Evolutionary conservation across 306 rosid genomes (phyloP).

Genomic region (Trifolium dubium): DNA sequence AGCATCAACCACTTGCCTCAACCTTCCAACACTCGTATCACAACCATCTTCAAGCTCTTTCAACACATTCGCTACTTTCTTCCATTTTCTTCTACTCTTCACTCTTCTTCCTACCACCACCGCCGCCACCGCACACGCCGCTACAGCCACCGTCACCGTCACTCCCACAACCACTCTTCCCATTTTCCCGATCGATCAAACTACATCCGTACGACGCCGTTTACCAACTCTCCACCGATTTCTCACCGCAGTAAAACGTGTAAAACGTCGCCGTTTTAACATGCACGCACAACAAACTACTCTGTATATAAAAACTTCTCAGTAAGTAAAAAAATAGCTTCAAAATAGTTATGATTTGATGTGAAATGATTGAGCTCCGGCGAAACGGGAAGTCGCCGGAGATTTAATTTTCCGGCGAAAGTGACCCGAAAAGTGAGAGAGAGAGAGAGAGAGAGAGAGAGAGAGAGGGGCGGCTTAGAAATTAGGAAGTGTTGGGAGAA

Average conservation of each 20-base stretch:
- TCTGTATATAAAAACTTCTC: too few species aligned
- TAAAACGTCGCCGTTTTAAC: constrained; percentile 69
- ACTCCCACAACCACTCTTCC: constrained; percentile 70
- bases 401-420: constrained; percentile 42
- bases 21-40: constrained; percentile 66
- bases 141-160: constrained; percentile 73
- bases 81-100: constrained; percentile 78
- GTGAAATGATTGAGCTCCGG: not conserved
- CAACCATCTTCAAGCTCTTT: constrained; percentile 76
- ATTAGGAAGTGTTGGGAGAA: constrained; percentile 46
- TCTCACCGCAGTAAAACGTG: constrained; percentile 16
- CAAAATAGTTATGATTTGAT: not conserved
- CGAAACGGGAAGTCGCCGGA: constrained; percentile 8
- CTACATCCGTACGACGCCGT: constrained; percentile 58
- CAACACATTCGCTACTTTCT: constrained; percentile 65
- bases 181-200: constrained; percentile 63
- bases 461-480: constrained; percentile 48
- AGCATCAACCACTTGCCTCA: constrained; percentile 89
- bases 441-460: constrained; percentile 30
- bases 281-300: constrained; percentile 48
- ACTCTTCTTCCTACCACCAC: constrained; percentile 74
- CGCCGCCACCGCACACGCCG: constrained; percentile 80
- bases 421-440: constrained; percentile 48
- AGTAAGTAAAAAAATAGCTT: not conserved
- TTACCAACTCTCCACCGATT: constrained; percentile 50